A percentile compares a stretch with the other conserved stretches of the same genome.
phyloP scores from a whole-genome alignment of 306 rosid species.

The Alnus glutinosa region DNA sequence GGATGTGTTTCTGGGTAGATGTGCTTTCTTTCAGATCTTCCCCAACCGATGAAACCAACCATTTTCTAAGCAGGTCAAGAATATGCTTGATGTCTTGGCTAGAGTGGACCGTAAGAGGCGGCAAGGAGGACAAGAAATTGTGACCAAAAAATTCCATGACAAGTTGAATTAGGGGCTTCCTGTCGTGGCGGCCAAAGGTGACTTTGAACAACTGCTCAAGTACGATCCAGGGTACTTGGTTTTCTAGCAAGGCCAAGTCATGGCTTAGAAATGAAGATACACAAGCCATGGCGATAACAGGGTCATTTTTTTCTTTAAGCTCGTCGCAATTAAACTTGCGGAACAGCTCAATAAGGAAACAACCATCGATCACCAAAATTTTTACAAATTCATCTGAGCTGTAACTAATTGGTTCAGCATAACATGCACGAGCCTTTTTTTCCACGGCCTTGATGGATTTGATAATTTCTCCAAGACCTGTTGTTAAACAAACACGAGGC shows the following conservation, averaged over 20 bases:
- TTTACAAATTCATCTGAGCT: background rate
- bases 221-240: constrained; percentile 37
- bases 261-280: constrained; percentile 4
- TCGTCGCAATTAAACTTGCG: background rate
- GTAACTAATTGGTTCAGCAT: background rate
- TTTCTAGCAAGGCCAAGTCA: constrained; percentile 25
- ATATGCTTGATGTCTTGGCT: constrained; percentile 13
- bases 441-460: background rate
- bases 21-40: background rate
- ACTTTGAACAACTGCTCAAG: background rate
- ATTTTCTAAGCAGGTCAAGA: constrained; percentile 18
- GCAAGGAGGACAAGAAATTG: background rate
- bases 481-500: background rate
- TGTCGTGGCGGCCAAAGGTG: background rate
- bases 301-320: background rate
- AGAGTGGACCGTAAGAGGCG: background rate
- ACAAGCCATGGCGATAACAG: constrained; percentile 5
- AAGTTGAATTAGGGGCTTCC: background rate
- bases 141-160: background rate
- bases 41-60: background rate
- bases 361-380: constrained; percentile 36
- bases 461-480: background rate
- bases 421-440: background rate
- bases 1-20: too few relatives aligned
- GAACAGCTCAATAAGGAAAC: constrained; percentile 33